Conservation (phyloP, 495 filamentous ascomycete species). For the Immersiella caudata region DNA sequence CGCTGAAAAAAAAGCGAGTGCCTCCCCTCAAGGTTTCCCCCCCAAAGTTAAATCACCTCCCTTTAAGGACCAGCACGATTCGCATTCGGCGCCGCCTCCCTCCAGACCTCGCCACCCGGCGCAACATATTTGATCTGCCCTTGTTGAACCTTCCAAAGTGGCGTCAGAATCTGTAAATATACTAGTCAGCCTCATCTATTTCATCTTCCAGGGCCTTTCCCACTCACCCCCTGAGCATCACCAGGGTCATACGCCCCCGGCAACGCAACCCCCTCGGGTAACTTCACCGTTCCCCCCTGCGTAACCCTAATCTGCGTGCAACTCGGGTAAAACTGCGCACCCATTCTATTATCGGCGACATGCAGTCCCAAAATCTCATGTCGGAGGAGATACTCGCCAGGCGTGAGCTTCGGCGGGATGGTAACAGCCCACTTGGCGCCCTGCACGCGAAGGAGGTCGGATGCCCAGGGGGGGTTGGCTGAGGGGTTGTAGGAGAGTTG, state of each 20-base stretch:
- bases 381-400: constrained; percentile 65
- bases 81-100: constrained; percentile 26
- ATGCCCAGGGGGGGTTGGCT: constrained; percentile 32
- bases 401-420: constrained; percentile 59
- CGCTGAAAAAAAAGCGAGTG: no score
- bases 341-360: constrained; percentile 50
- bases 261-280: constrained; percentile 41
- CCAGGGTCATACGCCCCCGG: constrained; percentile 46
- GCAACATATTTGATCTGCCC: constrained; percentile 22
- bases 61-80: constrained; percentile 26
- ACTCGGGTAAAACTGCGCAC: constrained; percentile 62
- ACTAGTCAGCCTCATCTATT: background rate
- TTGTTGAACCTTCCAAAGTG: constrained; percentile 28
- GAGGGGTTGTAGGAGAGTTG: constrained; percentile 36
- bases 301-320: constrained; percentile 64
- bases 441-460: constrained; percentile 45
- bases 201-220: no score
- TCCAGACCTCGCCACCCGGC: constrained; percentile 27
- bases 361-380: constrained; percentile 66
- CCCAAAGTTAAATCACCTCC: no score
- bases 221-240: constrained; percentile 37
- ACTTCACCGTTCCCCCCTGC: constrained; percentile 40
- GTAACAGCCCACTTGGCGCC: constrained; percentile 65
- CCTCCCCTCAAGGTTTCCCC: no score
- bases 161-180: constrained; percentile 16